Evolutionary conservation across 2,329 filamentous ascomycete species (phyloP).

Genomic region (Cordyceps farinosa): DNA sequence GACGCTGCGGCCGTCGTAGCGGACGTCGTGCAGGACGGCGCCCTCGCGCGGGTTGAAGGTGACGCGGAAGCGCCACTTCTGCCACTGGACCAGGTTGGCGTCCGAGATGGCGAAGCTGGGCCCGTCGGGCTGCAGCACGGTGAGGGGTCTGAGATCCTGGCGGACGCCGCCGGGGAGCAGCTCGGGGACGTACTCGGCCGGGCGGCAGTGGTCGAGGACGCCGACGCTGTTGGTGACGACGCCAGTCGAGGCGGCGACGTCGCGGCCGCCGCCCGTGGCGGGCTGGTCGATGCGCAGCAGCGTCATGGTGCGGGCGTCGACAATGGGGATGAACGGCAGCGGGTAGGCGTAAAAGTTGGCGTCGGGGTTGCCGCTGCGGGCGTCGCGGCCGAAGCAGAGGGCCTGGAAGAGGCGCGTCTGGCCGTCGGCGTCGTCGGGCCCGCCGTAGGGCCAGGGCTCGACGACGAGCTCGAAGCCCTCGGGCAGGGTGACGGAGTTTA

Average conservation of each 20-base stretch:
- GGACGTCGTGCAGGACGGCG: constrained; percentile 64
- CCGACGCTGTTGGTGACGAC: constrained; percentile 21
- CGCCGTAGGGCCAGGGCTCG: constrained; percentile 35
- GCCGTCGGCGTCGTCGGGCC: constrained; percentile 29
- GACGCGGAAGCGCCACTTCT: constrained; percentile 66
- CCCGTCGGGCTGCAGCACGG: constrained; percentile 38
- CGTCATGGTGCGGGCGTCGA: constrained; percentile 30
- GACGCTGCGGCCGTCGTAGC: constrained; percentile 62
- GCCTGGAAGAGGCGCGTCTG: constrained; percentile 32
- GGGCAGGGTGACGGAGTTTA: constrained; percentile 28
- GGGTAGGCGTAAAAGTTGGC: constrained; percentile 56
- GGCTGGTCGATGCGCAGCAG: constrained; percentile 34
- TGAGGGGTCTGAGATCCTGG: constrained; percentile 56
- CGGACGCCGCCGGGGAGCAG: constrained; percentile 39
- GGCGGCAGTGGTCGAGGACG: constrained; percentile 30
- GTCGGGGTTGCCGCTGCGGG: constrained; percentile 38
- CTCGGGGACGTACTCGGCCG: constrained; percentile 41
- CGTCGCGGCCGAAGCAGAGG: constrained; percentile 32
- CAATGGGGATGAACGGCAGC: constrained; percentile 45
- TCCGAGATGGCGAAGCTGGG: constrained; percentile 40
- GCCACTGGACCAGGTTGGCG: constrained; percentile 49
- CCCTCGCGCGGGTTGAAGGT: constrained; percentile 69
- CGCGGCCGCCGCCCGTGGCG: constrained; percentile 31
- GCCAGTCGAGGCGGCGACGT: constrained; percentile 21
- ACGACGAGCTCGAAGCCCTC: constrained; percentile 30